These are phyloP conservation scores for Pseudogymnoascus sp. DNA, from an alignment of 2,329 filamentous ascomycete species.

Conservation along the genomic window DNA sequence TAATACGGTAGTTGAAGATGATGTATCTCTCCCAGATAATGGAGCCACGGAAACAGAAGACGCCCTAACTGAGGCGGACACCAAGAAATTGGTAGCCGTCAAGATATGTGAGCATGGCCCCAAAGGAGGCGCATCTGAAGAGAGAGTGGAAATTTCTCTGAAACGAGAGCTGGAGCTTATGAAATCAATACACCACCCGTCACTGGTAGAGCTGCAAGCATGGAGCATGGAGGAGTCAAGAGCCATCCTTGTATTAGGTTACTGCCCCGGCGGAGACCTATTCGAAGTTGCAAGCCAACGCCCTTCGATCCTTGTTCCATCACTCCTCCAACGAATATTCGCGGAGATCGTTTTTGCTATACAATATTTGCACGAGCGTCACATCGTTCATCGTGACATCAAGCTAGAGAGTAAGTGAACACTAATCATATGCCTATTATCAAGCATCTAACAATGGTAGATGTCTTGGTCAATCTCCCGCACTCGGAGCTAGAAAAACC, in stretches of 20 bases:
- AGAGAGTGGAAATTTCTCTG: constrained; percentile 84
- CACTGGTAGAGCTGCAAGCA: constrained; percentile 81
- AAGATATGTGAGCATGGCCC: constrained; percentile 95
- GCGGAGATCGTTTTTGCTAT: constrained; percentile 81
- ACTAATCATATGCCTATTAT: neutral
- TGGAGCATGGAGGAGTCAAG: constrained; percentile 79
- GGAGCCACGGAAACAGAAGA: constrained; percentile 27
- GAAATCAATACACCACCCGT: constrained; percentile 79
- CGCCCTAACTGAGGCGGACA: constrained; percentile 33
- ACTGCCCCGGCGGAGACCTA: constrained; percentile 88
- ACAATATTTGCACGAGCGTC: constrained; percentile 72
- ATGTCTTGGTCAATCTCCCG: constrained; percentile 83
- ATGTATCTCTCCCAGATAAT: constrained; percentile 25
- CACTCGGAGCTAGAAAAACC: constrained; percentile 55
- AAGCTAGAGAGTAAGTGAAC: constrained; percentile 81
- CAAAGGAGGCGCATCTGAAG: constrained; percentile 84
- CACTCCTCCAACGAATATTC: constrained; percentile 75
- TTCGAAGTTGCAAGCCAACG: constrained; percentile 83
- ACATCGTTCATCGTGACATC: constrained; percentile 93
- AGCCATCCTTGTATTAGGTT: constrained; percentile 78
- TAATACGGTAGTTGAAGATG: constrained; percentile 31
- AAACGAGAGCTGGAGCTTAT: constrained; percentile 95
- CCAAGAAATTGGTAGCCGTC: constrained; percentile 81
- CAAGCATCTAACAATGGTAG: constrained; percentile 35
- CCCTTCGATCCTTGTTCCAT: constrained; percentile 56